Conservation (phyloP, 139 green algal species). For the Astrephomene gubernaculifera region DNA sequence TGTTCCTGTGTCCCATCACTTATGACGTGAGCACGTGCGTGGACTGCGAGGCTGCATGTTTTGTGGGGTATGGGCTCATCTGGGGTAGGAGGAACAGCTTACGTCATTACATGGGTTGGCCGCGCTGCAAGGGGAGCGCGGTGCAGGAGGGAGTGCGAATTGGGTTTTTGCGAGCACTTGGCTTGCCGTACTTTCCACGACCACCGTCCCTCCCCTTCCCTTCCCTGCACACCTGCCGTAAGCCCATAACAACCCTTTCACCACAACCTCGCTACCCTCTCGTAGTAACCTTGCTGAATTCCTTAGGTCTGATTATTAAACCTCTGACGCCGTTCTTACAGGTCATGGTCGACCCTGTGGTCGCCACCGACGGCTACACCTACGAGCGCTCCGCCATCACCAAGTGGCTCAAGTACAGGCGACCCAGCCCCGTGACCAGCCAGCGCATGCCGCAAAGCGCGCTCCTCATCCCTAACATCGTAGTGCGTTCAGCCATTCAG, state of each 20-base stretch:
- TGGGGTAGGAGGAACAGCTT: too few species aligned
- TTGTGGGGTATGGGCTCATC: neutral
- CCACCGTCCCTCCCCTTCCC: too few species aligned
- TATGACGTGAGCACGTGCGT: conserved; percentile 43
- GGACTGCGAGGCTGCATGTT: too few species aligned
- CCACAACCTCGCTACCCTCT: too few species aligned
- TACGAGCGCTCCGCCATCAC: conserved; percentile 44
- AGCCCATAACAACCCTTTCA: too few species aligned
- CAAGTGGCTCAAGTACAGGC: conserved; percentile 30
- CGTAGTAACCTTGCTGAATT: too few species aligned
- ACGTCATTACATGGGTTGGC: too few species aligned
- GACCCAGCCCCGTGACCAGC: conserved; percentile 49
- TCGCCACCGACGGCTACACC: conserved; percentile 46
- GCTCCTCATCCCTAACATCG: conserved; percentile 47
- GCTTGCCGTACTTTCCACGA: too few species aligned
- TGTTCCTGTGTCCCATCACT: conserved; percentile 64
- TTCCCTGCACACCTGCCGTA: too few species aligned
- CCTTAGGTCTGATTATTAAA: neutral
- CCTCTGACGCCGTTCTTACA: conserved; percentile 29
- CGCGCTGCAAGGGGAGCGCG: too few species aligned
- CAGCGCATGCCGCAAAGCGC: neutral
- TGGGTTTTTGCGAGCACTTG: too few species aligned
- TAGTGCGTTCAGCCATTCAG: conserved; percentile 39
- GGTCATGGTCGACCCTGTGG: conserved; percentile 47
- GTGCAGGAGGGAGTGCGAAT: too few species aligned